A percentile compares a stretch with the other conserved stretches of the same genome.
These are phyloP conservation scores for Ambrosia trifida DNA, from an alignment of 129 eudicot species.

Conservation along the genomic window DNA sequence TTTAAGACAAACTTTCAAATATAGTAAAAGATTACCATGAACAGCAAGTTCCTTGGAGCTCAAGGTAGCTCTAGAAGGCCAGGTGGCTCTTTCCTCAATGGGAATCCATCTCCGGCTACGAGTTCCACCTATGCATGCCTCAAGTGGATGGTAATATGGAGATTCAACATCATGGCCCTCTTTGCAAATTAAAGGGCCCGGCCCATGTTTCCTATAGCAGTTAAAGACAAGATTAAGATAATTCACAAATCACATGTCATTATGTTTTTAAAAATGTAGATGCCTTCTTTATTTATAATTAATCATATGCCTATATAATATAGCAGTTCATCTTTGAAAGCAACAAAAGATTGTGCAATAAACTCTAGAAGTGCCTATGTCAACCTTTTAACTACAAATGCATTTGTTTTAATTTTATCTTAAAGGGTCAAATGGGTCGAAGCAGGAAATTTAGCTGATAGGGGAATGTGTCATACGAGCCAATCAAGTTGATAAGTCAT, in stretches of 20 bases:
- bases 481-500: too few relatives aligned
- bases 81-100: constrained; percentile 64
- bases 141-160: constrained; percentile 86
- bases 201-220: constrained; percentile 60
- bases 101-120: constrained; percentile 91
- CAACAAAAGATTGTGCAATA: too few relatives aligned
- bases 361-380: too few relatives aligned
- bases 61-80: constrained; percentile 85
- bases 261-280: neutral
- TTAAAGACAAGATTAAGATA: constrained; percentile 21
- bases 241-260: constrained; percentile 1
- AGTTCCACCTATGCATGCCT: constrained; percentile 87
- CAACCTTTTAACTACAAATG: too few relatives aligned
- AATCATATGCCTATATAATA: neutral
- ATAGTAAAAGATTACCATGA: constrained; percentile 48
- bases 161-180: constrained; percentile 81
- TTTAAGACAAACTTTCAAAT: neutral
- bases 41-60: constrained; percentile 58
- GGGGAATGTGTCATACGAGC: neutral
- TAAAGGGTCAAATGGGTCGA: neutral
- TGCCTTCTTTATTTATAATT: neutral
- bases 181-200: constrained; percentile 67
- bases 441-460: neutral
- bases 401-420: neutral
- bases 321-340: neutral